Evolutionary conservation across 345 rosid genomes (phyloP).

Genomic region (Eucalyptus cladocalyx): DNA sequence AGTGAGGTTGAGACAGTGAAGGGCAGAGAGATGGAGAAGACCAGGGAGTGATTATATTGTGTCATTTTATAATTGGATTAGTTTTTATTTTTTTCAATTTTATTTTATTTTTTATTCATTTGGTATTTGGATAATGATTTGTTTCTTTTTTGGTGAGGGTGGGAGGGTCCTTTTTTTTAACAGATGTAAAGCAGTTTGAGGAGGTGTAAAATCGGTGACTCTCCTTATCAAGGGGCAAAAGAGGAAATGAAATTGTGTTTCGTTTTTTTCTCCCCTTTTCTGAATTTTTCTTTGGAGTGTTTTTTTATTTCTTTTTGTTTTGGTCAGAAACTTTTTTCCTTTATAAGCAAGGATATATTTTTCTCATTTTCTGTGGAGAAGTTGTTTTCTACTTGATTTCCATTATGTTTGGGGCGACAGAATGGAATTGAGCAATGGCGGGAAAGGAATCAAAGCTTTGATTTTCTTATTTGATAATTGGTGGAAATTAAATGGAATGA

Average conservation of each 20-base stretch:
- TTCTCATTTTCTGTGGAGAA: neutral
- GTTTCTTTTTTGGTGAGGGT: neutral
- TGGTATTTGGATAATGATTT: neutral
- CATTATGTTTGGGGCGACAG: no score
- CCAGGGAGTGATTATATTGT: conserved; percentile 6
- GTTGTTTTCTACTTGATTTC: neutral
- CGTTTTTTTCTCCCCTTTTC: neutral
- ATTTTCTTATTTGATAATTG: neutral
- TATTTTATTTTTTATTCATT: neutral
- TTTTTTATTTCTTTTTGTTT: no score
- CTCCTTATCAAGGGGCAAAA: neutral
- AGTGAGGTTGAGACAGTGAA: neutral
- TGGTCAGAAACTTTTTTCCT: neutral
- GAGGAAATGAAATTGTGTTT: neutral
- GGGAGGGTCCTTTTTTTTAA: neutral
- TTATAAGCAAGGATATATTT: neutral
- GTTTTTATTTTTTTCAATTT: neutral
- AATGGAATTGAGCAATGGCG: neutral
- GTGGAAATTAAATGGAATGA: neutral
- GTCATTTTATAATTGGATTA: neutral
- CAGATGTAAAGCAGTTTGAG: neutral
- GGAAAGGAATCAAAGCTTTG: neutral
- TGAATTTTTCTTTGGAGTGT: neutral
- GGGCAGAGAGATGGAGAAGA: neutral
- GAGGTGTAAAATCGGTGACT: neutral